Evolutionary conservation across 352 stramenopile species (phyloP), one percentile per base, ranked within the genome.

Genomic region (Phytopythium chamaehyphon): DNA sequence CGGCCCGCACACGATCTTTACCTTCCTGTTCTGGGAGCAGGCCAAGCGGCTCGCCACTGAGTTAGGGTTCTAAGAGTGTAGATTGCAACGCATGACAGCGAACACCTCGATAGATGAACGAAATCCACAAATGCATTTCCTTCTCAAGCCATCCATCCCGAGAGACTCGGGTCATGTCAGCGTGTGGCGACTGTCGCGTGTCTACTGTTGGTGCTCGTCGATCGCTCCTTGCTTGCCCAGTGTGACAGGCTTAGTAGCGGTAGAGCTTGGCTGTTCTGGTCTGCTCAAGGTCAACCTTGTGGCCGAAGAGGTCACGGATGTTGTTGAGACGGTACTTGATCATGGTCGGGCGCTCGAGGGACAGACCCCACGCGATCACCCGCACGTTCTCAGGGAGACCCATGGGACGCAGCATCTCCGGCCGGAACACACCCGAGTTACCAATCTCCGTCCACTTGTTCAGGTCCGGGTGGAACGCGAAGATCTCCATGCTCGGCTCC

Each of bases 321-420:
- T 99, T 99, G 66, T 93, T 98, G 58, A 99, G 96, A 35, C 95
- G 86, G 77, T 99, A 99, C 86, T 99, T 99, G 82, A 99, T 99
- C 97, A 99, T 99, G 28, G 97, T 99, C 31, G 97, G 97, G 54
- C 97, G 86, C 70, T 99, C 97, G 18, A 99, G 84, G 39, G 95
- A 99, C 51, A 99, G 79, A 39, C 97, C 97, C 96, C 97, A 99
- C 12, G 97, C 97, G 68, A 99, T 99, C 4, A 99, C 97, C 48
- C 96, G 83, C 44, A 99, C 97, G 77, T 99, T 98, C 70, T 99
- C 93, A 2, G 97, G 97, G 28, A 99, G 76, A 6, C 97, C 97
- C 96, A 99, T 99, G 6, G 97, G 97, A 40, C 77, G 81, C 35
- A 99, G 83, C 97, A 99, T 99, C 76, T 99, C 97, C 0, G 97